Percentiles rank a stretch among this genome's conserved stretches.
phyloP scores from a whole-genome alignment of 352 stramenopile genomes.

The Elongisporangium prolatum region DNA sequence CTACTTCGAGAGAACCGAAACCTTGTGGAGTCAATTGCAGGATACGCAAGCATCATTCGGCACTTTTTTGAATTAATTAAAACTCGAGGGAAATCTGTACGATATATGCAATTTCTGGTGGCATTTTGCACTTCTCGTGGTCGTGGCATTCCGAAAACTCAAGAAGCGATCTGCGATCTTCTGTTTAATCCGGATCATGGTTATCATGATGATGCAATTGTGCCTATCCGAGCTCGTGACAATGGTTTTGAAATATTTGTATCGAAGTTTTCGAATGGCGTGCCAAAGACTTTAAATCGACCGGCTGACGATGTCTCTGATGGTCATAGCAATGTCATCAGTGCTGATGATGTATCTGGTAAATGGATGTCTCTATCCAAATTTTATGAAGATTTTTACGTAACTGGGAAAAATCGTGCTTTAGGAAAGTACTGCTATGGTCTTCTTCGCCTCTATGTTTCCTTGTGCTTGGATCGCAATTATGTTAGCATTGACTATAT shows the following conservation, averaged over 20 bases:
- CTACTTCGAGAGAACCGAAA: conserved; percentile 66
- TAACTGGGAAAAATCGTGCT: conserved; percentile 31
- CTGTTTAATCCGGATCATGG: conserved; percentile 54
- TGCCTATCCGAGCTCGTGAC: conserved; percentile 36
- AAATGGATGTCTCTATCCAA: conserved; percentile 38
- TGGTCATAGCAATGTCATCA: neutral
- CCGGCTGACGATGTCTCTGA: neutral
- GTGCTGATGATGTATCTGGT: conserved; percentile 2
- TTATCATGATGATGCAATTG: conserved; percentile 49
- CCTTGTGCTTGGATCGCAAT: conserved; percentile 66
- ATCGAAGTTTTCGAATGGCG: conserved; percentile 14
- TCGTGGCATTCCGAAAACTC: conserved; percentile 57
- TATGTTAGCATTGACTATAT: conserved; percentile 75
- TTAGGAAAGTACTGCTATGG: conserved; percentile 71
- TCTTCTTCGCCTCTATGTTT: conserved; percentile 64
- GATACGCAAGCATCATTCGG: conserved; percentile 48
- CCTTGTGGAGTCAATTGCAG: conserved; percentile 67
- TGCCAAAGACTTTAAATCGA: conserved; percentile 19
- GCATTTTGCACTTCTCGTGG: conserved; percentile 58
- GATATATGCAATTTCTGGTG: conserved; percentile 74
- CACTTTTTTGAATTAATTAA: conserved; percentile 78
- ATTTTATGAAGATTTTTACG: conserved; percentile 69
- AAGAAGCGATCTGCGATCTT: conserved; percentile 69
- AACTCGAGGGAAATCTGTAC: conserved; percentile 55
- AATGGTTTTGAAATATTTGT: conserved; percentile 56